phyloP scores from a whole-genome alignment of 352 stramenopile species.

The Phytophthora litchii region DNA sequence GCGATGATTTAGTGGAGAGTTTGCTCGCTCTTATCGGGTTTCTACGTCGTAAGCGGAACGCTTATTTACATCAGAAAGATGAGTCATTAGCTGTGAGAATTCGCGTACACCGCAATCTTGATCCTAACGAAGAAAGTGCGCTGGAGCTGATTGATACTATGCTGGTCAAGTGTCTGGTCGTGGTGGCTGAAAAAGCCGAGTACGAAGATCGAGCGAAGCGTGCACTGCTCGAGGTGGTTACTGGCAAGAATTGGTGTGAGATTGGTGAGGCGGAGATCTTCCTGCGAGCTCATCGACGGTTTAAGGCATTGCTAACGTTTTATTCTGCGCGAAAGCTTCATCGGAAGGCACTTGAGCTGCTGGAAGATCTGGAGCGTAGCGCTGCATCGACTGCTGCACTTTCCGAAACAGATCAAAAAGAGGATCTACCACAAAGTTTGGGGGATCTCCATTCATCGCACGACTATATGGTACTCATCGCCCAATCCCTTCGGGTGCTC shows the following conservation, averaged over 20 bases:
- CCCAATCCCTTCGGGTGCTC: slow-evolving; percentile 69
- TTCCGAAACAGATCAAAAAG: slow-evolving; percentile 2
- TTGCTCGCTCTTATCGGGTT: slow-evolving; percentile 63
- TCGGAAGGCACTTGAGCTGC: slow-evolving; percentile 77
- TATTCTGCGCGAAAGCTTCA: slow-evolving; percentile 76
- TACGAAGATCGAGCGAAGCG: slow-evolving; percentile 43
- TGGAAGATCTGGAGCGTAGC: slow-evolving; percentile 79
- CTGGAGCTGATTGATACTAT: slow-evolving; percentile 81
- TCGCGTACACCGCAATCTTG: slow-evolving; percentile 8
- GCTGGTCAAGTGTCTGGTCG: slow-evolving; percentile 80
- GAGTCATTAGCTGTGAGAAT: not conserved
- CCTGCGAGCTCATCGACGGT: slow-evolving; percentile 66
- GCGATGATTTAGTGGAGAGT: slow-evolving; percentile 55
- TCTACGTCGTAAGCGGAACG: slow-evolving; percentile 49
- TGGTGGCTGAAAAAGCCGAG: slow-evolving; percentile 56
- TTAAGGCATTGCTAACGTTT: slow-evolving; percentile 67
- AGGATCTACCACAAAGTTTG: not conserved
- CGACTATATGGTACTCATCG: slow-evolving; percentile 67
- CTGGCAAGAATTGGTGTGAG: slow-evolving; percentile 64
- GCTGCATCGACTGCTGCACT: slow-evolving; percentile 33
- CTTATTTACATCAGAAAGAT: slow-evolving; percentile 24
- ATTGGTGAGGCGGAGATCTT: slow-evolving; percentile 81
- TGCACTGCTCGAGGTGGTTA: slow-evolving; percentile 63
- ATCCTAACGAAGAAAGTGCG: slow-evolving; percentile 27
- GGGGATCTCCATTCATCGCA: slow-evolving; percentile 40